Percentiles rank a stretch among this genome's conserved stretches.
phyloP scores from a whole-genome alignment of 495 filamentous ascomycete species.

The Collariella sp. region DNA sequence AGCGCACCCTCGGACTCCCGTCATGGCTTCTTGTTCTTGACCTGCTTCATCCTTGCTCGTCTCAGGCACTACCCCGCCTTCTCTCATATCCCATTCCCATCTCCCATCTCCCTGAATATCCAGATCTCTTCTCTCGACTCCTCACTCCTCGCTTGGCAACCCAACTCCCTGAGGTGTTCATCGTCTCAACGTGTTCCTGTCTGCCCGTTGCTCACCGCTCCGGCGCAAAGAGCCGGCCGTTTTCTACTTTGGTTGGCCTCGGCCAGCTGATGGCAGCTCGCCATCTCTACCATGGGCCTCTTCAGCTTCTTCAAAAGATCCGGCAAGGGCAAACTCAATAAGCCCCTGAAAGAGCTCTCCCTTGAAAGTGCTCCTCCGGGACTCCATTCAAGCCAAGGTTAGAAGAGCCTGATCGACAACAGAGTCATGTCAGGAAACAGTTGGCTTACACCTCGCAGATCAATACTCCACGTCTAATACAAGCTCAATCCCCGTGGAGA shows the following conservation, averaged over 20 bases:
- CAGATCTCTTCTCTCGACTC: too few relatives aligned
- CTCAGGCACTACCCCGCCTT: not conserved
- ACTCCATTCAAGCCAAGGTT: conserved; percentile 28
- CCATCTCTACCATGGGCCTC: conserved; percentile 32
- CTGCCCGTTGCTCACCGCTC: not conserved
- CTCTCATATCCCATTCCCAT: not conserved
- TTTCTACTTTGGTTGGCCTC: not conserved
- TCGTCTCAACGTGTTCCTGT: not conserved
- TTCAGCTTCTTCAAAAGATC: conserved; percentile 32
- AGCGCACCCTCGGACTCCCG: not conserved
- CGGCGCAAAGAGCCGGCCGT: not conserved
- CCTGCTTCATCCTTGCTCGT: not conserved
- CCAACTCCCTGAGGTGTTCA: not conserved
- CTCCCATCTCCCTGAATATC: not conserved
- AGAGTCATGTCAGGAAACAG: not conserved
- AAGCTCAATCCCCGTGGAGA: conserved; percentile 22
- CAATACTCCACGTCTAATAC: conserved; percentile 27
- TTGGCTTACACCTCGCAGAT: conserved; percentile 23
- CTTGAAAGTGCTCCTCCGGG: conserved; percentile 25
- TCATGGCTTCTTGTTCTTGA: not conserved
- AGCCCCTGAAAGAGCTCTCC: conserved; percentile 23
- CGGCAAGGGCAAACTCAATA: conserved; percentile 14
- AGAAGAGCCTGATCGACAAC: conserved; percentile 15
- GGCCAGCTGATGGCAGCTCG: conserved; percentile 17
- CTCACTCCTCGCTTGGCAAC: too few relatives aligned